These are phyloP conservation scores for Fusarium irregulare DNA, from an alignment of 2,329 filamentous ascomycete genomes.

Conservation along the genomic window DNA sequence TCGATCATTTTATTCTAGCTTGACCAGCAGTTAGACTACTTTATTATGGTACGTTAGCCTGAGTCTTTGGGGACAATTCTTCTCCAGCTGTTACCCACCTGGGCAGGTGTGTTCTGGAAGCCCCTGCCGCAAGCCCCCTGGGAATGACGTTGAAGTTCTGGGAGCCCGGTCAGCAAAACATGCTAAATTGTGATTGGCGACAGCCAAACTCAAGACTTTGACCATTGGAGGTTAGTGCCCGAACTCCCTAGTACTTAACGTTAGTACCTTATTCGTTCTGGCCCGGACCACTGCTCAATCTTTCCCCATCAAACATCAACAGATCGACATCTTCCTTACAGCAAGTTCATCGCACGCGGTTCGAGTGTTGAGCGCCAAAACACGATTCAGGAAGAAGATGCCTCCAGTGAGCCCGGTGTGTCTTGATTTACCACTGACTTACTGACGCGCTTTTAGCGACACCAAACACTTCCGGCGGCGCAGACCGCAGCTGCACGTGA, in stretches of 20 bases:
- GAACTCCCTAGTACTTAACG: background rate
- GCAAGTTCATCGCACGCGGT: too few species aligned
- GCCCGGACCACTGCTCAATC: conserved; percentile 16
- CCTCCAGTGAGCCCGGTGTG: conserved; percentile 63
- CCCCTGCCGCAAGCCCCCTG: conserved; percentile 31
- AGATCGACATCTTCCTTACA: conserved; percentile 1
- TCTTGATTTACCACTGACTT: conserved; percentile 48
- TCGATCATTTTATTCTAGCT: too few species aligned
- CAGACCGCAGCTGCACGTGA: conserved; percentile 75
- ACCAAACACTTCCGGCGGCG: conserved; percentile 68
- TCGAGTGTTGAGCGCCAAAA: background rate
- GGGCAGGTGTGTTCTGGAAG: conserved; percentile 38
- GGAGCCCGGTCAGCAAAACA: conserved; percentile 39
- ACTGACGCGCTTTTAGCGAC: conserved; percentile 56
- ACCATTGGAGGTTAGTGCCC: background rate
- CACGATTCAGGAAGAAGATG: conserved; percentile 53
- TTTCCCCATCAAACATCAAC: conserved; percentile 11
- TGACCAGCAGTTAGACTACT: too few species aligned
- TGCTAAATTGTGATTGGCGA: conserved; percentile 36
- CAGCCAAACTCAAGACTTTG: background rate
- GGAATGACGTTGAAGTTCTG: conserved; percentile 43
- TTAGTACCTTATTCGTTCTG: conserved; percentile 5
- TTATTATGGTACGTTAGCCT: too few species aligned
- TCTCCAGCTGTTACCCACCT: too few species aligned
- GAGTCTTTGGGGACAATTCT: too few species aligned